These are phyloP conservation scores for Dryadomyces sulphureus DNA, from an alignment of 2,329 filamentous ascomycete species.

Conservation along the genomic window DNA sequence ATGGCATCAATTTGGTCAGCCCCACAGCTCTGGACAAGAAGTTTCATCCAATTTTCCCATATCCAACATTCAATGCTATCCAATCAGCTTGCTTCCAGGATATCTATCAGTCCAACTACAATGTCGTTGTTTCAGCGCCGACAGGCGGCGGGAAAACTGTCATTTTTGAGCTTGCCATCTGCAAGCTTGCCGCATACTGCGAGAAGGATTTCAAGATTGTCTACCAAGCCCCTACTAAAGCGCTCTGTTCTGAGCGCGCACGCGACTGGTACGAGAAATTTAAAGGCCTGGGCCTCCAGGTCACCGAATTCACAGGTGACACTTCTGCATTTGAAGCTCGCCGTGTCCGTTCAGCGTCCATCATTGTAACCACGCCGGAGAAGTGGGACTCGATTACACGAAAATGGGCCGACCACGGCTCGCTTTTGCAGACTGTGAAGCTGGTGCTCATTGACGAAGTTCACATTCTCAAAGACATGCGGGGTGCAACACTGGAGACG, in stretches of 20 bases:
- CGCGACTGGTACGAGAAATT: constrained; percentile 71
- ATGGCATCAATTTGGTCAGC: constrained; percentile 17
- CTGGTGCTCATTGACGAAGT: constrained; percentile 80
- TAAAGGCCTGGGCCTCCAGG: constrained; percentile 47
- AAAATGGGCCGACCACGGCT: constrained; percentile 71
- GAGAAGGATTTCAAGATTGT: constrained; percentile 59
- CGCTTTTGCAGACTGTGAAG: constrained; percentile 58
- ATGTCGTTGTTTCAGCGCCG: constrained; percentile 66
- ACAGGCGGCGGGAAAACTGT: constrained; percentile 79
- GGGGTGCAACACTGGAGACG: constrained; percentile 68
- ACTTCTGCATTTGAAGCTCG: constrained; percentile 52
- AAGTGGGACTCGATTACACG: constrained; percentile 86
- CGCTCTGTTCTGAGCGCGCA: constrained; percentile 61
- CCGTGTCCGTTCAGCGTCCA: constrained; percentile 57
- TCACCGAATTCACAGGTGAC: constrained; percentile 70
- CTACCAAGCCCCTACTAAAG: constrained; percentile 76
- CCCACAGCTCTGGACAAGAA: constrained; percentile 45
- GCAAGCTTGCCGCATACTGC: constrained; percentile 45
- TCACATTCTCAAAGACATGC: constrained; percentile 66
- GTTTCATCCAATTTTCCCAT: constrained; percentile 56
- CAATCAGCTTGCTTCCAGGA: constrained; percentile 64
- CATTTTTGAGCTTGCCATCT: constrained; percentile 70
- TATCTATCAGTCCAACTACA: constrained; percentile 54
- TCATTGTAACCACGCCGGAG: constrained; percentile 79
- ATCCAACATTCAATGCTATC: constrained; percentile 63